A percentile compares a stretch with the other conserved stretches of the same genome.
phyloP scores from a whole-genome alignment of 352 stramenopile species.

The Globisporangium cylindrosporum region DNA sequence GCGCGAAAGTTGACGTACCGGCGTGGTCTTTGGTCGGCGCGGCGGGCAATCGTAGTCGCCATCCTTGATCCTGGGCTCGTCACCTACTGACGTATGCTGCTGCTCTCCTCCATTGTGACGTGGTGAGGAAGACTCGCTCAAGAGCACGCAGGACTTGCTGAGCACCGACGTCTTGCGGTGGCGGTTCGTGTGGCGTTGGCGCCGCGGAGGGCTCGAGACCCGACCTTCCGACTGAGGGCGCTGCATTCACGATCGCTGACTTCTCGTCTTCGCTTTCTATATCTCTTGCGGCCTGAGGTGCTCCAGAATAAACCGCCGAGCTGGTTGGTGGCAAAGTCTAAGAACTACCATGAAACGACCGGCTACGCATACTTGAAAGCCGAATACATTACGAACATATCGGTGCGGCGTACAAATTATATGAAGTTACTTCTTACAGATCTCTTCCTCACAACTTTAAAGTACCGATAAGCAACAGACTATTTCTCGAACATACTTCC shows the following conservation, averaged over 20 bases:
- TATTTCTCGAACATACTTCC: no score
- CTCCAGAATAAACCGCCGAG: background rate
- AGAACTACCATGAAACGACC: background rate
- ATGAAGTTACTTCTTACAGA: no score
- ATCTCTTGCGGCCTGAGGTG: background rate
- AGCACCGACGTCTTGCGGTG: slow-evolving; percentile 8
- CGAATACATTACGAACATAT: no score
- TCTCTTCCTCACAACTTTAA: no score
- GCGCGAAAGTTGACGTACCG: slow-evolving; percentile 17
- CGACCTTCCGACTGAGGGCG: slow-evolving; percentile 12
- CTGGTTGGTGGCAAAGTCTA: background rate
- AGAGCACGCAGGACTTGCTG: slow-evolving; percentile 19
- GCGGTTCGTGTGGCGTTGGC: background rate
- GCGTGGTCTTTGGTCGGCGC: slow-evolving; percentile 35
- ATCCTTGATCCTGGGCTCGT: background rate
- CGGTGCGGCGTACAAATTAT: no score
- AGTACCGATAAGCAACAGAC: no score
- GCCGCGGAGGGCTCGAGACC: background rate
- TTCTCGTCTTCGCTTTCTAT: background rate
- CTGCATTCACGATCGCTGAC: slow-evolving; percentile 4
- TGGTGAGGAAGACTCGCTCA: slow-evolving; percentile 3
- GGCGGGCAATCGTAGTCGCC: slow-evolving; percentile 6
- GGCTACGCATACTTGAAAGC: background rate
- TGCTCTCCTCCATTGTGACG: background rate
- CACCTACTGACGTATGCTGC: background rate